Base-by-base conservation (phyloP, 805 yeast species). In the Monosporozyma aquatica region DNA sequence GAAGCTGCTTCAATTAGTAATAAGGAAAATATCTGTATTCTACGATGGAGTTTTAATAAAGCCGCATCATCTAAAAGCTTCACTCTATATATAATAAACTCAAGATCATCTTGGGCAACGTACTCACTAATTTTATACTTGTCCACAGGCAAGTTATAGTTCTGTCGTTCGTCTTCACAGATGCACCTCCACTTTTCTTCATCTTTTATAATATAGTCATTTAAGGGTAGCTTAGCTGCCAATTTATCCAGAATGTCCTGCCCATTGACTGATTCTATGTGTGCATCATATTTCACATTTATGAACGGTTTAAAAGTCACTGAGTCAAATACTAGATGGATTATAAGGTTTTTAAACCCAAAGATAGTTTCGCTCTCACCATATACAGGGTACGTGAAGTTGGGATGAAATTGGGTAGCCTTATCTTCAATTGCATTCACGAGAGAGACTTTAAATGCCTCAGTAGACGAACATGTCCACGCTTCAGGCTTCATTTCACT, bases 1-100 rank as follows among this genome's bases (percentile, higher is more conserved):
- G 94, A 78, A 1, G 96, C 97, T 0, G 95, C 97, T 59, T 92
- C 98, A 51, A 92, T 90, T 64, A 81, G 87, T 9, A 92, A 67
- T 22, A 90, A 65, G 13, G 85, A 84, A 51, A 92, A 75, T 2
- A 89, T 77, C 51, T 87, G 95, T 49, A 87, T 69, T 45, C 95
- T 65, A 39, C 70, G 63, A 53, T 80, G 89, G 40, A 87, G 60
- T 47, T 73, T 76, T 23, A 36, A 37, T 25, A 45, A 41, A 18
- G 29, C 22, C 1, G 22, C 17, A 35, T 27, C 44, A 13, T 53
- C 53, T 8, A 43, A 43, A 2, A 67, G 47, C 21, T 58, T 55
- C 1, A 60, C 42, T 46, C 73, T 75, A 60, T 72, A 79, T 13
- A 87, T 65, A 14, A 65, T 72, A 54, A 59, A 85, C 24, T 26